Percentiles rank a stretch among this genome's conserved stretches.
Conservation (phyloP, 2,329 filamentous ascomycete species). For the Cladophialophora yegresii region DNA sequence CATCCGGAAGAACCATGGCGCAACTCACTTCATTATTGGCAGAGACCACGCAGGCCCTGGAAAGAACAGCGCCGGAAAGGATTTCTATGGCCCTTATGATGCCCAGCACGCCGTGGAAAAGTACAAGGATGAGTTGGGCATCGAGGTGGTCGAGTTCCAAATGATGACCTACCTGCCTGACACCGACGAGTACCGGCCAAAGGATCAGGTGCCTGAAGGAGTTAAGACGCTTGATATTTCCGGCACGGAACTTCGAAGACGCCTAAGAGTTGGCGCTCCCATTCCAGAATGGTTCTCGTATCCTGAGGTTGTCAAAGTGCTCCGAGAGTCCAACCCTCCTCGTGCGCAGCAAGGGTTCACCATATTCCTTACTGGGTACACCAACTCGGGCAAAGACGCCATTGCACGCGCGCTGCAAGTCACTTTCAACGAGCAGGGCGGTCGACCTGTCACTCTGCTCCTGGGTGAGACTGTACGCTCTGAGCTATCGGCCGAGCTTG, state of each 20-base stretch:
- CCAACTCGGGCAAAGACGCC: slow-evolving; percentile 95
- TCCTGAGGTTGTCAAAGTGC: slow-evolving; percentile 94
- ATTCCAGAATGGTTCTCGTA: slow-evolving; percentile 99
- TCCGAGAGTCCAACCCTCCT: slow-evolving; percentile 93
- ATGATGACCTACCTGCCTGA: slow-evolving; percentile 99
- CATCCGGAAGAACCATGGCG: slow-evolving; percentile 99
- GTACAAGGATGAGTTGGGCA: slow-evolving; percentile 94
- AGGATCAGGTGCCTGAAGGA: slow-evolving; percentile 83
- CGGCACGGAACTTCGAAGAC: slow-evolving; percentile 85
- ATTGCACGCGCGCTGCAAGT: slow-evolving; percentile 94
- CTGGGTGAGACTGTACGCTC: slow-evolving; percentile 92
- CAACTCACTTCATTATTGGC: slow-evolving; percentile 98
- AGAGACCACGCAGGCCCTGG: slow-evolving; percentile 97
- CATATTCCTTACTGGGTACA: slow-evolving; percentile 94
- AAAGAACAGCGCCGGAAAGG: slow-evolving; percentile 95
- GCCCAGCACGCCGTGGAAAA: slow-evolving; percentile 95
- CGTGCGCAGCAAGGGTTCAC: slow-evolving; percentile 94
- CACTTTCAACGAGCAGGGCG: slow-evolving; percentile 96
- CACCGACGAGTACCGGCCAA: slow-evolving; percentile 91
- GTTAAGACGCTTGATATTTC: slow-evolving; percentile 86
- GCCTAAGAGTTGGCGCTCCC: slow-evolving; percentile 85
- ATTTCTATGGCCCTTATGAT: slow-evolving; percentile 98
- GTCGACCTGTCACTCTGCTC: slow-evolving; percentile 88
- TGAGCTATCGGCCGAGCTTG: slow-evolving; percentile 91
- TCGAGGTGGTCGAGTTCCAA: slow-evolving; percentile 98